Conservation (phyloP, 441 rosid genomes). For the Francoa sonchifolia region DNA sequence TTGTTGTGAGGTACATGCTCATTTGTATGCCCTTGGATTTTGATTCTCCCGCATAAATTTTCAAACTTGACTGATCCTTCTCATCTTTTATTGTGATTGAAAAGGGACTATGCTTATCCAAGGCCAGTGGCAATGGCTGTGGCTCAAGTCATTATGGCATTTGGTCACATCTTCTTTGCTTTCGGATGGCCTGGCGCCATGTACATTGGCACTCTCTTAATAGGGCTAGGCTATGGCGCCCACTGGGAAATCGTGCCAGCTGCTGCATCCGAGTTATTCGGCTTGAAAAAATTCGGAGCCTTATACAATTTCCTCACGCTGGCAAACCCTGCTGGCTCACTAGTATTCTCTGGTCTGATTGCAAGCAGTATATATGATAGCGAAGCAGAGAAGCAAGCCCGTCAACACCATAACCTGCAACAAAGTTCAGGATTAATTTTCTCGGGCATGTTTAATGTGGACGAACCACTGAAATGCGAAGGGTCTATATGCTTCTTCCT, state of each 20-base stretch:
- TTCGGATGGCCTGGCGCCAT: slow-evolving; percentile 89
- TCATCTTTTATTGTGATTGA: background rate
- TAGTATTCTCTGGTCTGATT: slow-evolving; percentile 73
- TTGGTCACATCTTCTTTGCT: slow-evolving; percentile 73
- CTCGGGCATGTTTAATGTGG: slow-evolving; percentile 17
- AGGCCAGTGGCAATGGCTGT: slow-evolving; percentile 69
- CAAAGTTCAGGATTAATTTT: slow-evolving; percentile 15
- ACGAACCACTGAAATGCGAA: slow-evolving; percentile 54
- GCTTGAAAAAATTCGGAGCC: slow-evolving; percentile 82
- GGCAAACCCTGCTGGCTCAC: slow-evolving; percentile 84
- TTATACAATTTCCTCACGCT: slow-evolving; percentile 82
- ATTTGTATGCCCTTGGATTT: too few species aligned
- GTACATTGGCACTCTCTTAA: slow-evolving; percentile 69
- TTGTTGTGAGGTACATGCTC: slow-evolving; percentile 71
- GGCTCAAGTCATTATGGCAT: slow-evolving; percentile 71
- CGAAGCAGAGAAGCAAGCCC: slow-evolving; percentile 77
- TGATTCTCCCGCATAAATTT: too few species aligned
- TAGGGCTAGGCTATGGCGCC: slow-evolving; percentile 86
- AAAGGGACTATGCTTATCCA: slow-evolving; percentile 80
- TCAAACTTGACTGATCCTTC: slow-evolving; percentile 1
- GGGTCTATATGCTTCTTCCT: slow-evolving; percentile 77
- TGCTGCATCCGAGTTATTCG: slow-evolving; percentile 83
- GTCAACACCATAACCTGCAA: slow-evolving; percentile 14
- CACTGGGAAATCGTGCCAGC: slow-evolving; percentile 98
- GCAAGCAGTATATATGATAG: slow-evolving; percentile 78